These are phyloP conservation scores for Medicago arabica DNA, from an alignment of 306 rosid species.

Conservation along the genomic window DNA sequence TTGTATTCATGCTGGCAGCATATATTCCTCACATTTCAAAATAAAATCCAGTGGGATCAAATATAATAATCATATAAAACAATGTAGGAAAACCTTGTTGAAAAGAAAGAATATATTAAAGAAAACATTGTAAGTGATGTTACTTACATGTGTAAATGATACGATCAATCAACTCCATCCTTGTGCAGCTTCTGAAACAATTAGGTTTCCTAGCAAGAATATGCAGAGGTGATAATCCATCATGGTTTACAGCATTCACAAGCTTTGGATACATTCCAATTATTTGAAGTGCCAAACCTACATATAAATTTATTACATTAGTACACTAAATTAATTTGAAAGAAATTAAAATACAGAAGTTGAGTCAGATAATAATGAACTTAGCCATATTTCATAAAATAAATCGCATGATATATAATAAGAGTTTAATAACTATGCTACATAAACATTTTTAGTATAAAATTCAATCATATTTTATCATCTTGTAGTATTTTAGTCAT, in stretches of 20 bases:
- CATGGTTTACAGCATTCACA: constrained; percentile 39
- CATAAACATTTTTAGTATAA: no score
- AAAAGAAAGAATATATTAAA: not conserved
- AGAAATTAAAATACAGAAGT: constrained; percentile 1
- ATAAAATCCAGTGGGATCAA: no score
- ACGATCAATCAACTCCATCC: constrained; percentile 44
- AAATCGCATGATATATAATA: no score
- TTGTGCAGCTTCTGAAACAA: constrained; percentile 52
- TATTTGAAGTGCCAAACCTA: constrained; percentile 56
- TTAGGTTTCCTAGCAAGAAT: constrained; percentile 54
- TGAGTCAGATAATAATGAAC: not conserved
- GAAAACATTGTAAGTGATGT: not conserved
- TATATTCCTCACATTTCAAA: no score
- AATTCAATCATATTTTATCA: no score
- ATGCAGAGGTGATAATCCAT: constrained; percentile 51
- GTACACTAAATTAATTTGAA: not conserved
- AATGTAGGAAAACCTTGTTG: not conserved
- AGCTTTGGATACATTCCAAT: constrained; percentile 42
- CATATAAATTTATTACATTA: not conserved
- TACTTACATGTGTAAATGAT: constrained; percentile 49
- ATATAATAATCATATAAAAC: not conserved
- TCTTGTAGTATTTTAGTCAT: no score
- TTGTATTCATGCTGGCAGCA: no score
- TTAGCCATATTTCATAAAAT: no score
- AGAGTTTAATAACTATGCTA: no score